Evolutionary conservation across 73 alveolate genomes (phyloP).

Genomic region (Symbiodinium natans): DNA sequence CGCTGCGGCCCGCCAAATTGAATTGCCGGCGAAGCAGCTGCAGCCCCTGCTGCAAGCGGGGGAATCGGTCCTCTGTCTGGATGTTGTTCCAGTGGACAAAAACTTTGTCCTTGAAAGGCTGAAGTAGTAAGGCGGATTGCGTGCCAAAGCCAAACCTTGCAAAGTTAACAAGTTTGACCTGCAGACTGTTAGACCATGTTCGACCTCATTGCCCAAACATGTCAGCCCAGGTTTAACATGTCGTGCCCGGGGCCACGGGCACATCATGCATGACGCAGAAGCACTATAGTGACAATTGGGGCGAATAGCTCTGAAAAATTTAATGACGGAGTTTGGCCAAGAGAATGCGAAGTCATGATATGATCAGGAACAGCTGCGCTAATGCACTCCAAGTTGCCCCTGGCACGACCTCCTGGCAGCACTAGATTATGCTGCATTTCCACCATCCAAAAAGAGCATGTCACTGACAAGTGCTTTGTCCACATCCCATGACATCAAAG

Average conservation of each 20-base stretch:
- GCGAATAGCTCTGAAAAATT: too few species aligned
- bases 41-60: conserved; percentile 80
- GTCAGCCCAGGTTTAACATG: neutral
- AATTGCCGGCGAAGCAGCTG: conserved; percentile 27
- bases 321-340: too few species aligned
- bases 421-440: neutral
- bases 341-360: too few species aligned
- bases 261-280: neutral
- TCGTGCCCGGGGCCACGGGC: too few species aligned
- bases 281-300: neutral
- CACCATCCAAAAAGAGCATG: neutral
- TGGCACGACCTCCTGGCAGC: conserved; percentile 71
- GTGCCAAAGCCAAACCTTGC: too few species aligned
- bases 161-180: too few species aligned
- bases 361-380: neutral
- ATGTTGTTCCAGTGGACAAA: conserved; percentile 89
- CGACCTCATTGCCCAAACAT: too few species aligned
- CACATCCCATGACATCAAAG: neutral
- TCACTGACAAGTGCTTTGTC: too few species aligned
- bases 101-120: conserved; percentile 37
- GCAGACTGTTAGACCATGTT: too few species aligned
- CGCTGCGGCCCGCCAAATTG: neutral
- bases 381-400: conserved; percentile 13
- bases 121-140: too few species aligned
- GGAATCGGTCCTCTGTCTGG: conserved; percentile 88